Conservation (phyloP, 2,329 filamentous ascomycete genomes). For the Sphaerulina musiva region DNA sequence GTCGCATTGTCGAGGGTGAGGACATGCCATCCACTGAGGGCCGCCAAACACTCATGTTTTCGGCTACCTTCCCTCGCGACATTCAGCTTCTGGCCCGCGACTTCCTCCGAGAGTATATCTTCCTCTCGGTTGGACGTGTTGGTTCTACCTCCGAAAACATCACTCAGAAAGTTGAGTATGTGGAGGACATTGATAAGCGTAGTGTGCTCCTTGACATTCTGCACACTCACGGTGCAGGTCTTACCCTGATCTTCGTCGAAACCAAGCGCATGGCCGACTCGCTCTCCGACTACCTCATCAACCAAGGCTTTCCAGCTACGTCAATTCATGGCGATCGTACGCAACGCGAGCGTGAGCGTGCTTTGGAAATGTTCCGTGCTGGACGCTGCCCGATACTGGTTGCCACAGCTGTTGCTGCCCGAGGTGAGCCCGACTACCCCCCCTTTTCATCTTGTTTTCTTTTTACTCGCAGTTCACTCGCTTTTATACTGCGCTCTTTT, state of each 20-base stretch:
- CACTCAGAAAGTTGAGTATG: constrained; percentile 96
- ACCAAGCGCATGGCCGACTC: constrained; percentile 99
- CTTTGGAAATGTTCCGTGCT: constrained; percentile 94
- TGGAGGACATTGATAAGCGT: constrained; percentile 95
- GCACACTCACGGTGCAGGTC: constrained; percentile 80
- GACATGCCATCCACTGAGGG: constrained; percentile 82
- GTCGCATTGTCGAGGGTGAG: constrained; percentile 94
- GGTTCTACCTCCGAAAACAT: constrained; percentile 99
- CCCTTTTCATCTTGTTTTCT: background rate
- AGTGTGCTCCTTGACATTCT: constrained; percentile 96
- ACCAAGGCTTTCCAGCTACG: constrained; percentile 95
- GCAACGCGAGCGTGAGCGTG: constrained; percentile 96
- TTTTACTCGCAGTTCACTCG: background rate
- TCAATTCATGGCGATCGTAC: constrained; percentile 98
- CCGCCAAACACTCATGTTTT: constrained; percentile 99
- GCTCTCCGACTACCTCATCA: constrained; percentile 95
- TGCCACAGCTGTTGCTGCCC: constrained; percentile 89
- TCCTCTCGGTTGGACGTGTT: constrained; percentile 96
- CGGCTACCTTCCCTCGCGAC: constrained; percentile 95
- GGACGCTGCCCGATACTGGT: constrained; percentile 93
- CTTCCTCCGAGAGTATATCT: constrained; percentile 98
- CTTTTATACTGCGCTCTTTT: background rate
- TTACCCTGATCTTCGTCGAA: constrained; percentile 97
- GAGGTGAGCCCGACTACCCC: constrained; percentile 33
- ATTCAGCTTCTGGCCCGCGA: constrained; percentile 98